Evolutionary conservation across 2,329 filamentous ascomycete genomes (phyloP).

Genomic region (Akanthomyces lecanii): DNA sequence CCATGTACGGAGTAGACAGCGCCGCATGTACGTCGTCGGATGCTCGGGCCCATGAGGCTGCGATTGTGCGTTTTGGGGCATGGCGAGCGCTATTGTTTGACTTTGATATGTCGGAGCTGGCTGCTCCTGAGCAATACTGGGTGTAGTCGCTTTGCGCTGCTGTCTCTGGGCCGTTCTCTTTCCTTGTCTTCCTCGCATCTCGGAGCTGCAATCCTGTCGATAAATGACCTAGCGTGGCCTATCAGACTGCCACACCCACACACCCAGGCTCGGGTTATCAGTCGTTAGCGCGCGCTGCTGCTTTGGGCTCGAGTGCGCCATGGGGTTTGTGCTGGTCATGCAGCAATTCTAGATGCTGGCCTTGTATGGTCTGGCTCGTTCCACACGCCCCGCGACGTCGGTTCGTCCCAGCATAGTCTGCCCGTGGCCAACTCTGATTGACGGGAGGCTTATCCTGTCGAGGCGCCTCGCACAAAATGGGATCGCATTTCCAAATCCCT

Average conservation of each 20-base stretch:
- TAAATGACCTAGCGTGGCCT: neutral
- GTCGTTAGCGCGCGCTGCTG: constrained; percentile 8
- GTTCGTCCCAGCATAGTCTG: neutral
- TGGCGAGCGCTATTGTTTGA: neutral
- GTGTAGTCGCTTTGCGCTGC: neutral
- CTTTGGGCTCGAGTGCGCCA: neutral
- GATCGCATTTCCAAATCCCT: neutral
- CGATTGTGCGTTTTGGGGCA: neutral
- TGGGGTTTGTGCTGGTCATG: neutral
- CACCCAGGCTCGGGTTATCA: neutral
- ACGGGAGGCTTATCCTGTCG: neutral
- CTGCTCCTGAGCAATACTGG: neutral
- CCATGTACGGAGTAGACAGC: neutral
- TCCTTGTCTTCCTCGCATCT: neutral
- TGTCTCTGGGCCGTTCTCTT: neutral
- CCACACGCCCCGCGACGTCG: neutral
- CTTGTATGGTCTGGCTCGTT: constrained; percentile 1
- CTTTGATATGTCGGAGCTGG: neutral
- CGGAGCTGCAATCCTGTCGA: neutral
- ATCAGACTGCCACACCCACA: neutral
- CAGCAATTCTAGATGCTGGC: constrained; percentile 1
- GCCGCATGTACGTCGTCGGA: neutral
- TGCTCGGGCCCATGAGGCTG: neutral
- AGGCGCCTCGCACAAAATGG: neutral
- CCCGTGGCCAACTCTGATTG: neutral